These are phyloP conservation scores for Claviceps citrina DNA, from an alignment of 2,329 filamentous ascomycete species.

Conservation along the genomic window DNA sequence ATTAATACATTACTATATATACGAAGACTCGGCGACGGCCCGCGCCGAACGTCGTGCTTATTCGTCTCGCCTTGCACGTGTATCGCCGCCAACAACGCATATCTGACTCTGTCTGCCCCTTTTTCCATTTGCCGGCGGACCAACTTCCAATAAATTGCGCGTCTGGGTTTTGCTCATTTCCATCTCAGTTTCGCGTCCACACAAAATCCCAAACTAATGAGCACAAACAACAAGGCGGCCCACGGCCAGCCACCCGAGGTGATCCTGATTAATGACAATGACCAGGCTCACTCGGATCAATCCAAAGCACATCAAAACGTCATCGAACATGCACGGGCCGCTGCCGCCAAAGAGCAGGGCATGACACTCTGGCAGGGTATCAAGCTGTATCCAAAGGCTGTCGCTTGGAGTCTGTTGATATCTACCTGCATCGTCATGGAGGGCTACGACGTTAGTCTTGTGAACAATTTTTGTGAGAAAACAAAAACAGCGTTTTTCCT, in stretches of 20 bases:
- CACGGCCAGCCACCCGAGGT: slow-evolving; percentile 7
- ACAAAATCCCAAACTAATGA: too few species aligned
- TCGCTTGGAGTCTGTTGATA: slow-evolving; percentile 69
- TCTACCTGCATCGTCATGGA: slow-evolving; percentile 90
- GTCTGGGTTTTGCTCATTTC: too few species aligned
- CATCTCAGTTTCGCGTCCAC: too few species aligned
- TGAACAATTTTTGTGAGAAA: slow-evolving; percentile 66
- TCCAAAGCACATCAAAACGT: slow-evolving; percentile 16
- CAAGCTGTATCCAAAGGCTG: slow-evolving; percentile 72
- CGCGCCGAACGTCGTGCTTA: too few species aligned
- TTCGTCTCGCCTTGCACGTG: too few species aligned
- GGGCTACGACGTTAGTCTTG: slow-evolving; percentile 67
- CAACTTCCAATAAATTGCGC: too few species aligned
- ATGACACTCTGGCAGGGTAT: slow-evolving; percentile 67
- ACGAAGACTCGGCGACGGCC: too few species aligned
- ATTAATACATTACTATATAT: too few species aligned
- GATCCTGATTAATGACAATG: slow-evolving; percentile 5
- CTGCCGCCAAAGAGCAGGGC: slow-evolving; percentile 46
- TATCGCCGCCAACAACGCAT: too few species aligned
- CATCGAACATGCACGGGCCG: slow-evolving; percentile 23
- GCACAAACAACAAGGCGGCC: not conserved
- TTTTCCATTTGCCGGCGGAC: too few species aligned
- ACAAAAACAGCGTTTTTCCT: too few species aligned
- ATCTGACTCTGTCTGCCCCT: too few species aligned
- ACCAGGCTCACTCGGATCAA: slow-evolving; percentile 9